Evolutionary conservation across 2,329 filamentous ascomycete genomes (phyloP), one percentile per base, ranked within the genome.

Genomic region (Claviceps spartinae): DNA sequence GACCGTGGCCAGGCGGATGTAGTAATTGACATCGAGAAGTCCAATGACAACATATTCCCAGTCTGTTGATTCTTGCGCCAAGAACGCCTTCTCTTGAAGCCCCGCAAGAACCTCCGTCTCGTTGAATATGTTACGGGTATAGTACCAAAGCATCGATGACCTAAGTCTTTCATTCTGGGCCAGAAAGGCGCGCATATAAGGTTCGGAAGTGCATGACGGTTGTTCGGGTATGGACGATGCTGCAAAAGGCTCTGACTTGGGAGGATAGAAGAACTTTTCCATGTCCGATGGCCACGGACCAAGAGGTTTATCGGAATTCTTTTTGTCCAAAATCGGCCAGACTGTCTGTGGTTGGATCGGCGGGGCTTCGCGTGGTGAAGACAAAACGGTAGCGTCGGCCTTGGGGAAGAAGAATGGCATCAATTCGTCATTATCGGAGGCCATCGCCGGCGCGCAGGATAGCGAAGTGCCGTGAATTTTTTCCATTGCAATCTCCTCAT

Each of bases 21-120:
- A 74, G 36, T 67, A 63, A 46, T 72, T 66, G 54, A 70, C 62
- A 26, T 70, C 67, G 4, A 74, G 60, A 3, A 74, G 57, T 2
- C 72, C 72, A 5, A 72, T 62, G 18, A 73, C 67, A n/a, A 65
- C 70, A 51, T 66, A 71, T 8, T 74, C 71, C 71, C 72, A 74
- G 7, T 64, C 70, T 5, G 68, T 65, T 1, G 67, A 67, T 22
- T 72, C 66, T 24, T 67, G 61, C 0, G 67, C 69, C 2, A 74
- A 59, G 16, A 63, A 59, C 0, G 69, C 63, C 54, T 72, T 72
- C 26, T 72, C 68, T 26, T 72, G 69, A 3, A 74, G 55, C 0
- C 66, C 63, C 2, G 62, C 63, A 16, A 73, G 59, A 38, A 74
- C 60, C 38, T 72, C 69, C 6, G 55, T 55, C 50, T 74, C 69